Evolutionary conservation across 345 rosid genomes (phyloP), one percentile per base, ranked within the genome.

Genomic region (Ceriops decandra): DNA sequence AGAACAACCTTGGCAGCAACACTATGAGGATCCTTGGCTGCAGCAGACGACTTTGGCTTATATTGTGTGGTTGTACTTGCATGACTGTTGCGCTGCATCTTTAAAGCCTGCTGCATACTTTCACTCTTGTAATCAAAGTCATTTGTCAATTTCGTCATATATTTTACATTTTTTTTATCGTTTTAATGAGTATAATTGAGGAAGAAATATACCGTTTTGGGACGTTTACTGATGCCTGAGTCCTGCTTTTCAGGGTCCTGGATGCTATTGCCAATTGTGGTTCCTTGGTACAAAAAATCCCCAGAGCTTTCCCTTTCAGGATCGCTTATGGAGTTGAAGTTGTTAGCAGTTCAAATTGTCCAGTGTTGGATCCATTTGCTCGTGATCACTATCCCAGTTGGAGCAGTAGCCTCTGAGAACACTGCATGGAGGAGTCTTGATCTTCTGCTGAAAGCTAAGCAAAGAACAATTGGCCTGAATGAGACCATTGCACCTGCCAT

Each of bases 1-100:
- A 71, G 56, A 72, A 69, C 4, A 73, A 92, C 98, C 97, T 90
- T 93, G 60, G 98, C 98, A 33, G 98, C 95, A 71, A 93, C 76
- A 71, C 97, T 93, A 70, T 93, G 98, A 0, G 95, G 98, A 68
- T 87, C 97, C 77, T 90, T 93, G 2, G 91, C 67, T 63, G 88
- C 64, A 62, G 81, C 62, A 33, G 81, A 47, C 81, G 81, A 47
- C 81, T 85, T 88, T 1, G 83, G 62, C 69, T 88, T 88, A 1
- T 81, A 74, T 69, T 83, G 88, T 77, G 68, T 81, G 49, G 64
- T 61, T 57, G 79, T 66, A 6, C 21, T 36, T 7, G 42, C 42
- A 36, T 1, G 9, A 36, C 9, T 66, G 16, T 38, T 77, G 77
- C 85, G 74, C 54, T 77, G 87, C 79, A 85, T 92, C 90, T 90